Base-by-base conservation (phyloP, 2,329 filamentous ascomycete species). In the Chaetomium sp. region DNA sequence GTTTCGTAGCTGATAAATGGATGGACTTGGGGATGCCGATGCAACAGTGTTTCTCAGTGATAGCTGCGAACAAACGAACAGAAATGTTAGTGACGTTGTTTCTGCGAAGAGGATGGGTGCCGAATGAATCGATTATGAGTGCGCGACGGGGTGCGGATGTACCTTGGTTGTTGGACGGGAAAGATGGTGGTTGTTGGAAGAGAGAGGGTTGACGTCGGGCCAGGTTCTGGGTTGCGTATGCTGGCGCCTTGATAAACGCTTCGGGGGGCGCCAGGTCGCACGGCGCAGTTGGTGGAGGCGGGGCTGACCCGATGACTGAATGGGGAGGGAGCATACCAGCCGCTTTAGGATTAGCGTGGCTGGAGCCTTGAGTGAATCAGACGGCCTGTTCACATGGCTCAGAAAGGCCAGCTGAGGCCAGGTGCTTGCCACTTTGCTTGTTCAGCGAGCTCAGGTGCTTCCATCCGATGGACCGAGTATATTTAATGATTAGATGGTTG, bases 231-330 rank as follows among this genome's bases (percentile, higher is more conserved):
- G 66, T 68, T 59, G 65, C 62, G 62, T 66, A 63, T 49, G 65
- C 65, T 66, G 67, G 60, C 60, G 68, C 69, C 70, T 70, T 69
- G 68, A 65, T 68, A 65, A 67, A 63, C 63, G 63, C 27, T 38
- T 25, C 5, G 38, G 38, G 66, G 55, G 63, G 60, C 59, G 50
- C 61, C 61, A 57, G 45, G 67, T 49, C 49, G 65, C 49, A 64
- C 60, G 58, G 61, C 31, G 19, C 38, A 21, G 58, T 63, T 65
- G 63, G 63, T 42, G 57, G 63, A 67, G 69, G 69, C 69, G 70
- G 69, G 70, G 69, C 68, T 70, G 69, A 63, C 66, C 67, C 60
- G 68, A 69, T 71, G 70, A 71, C 70, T 69, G 67, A 71, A 62
- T 47, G 27, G 55, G 57, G 60, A 64, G 64, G 59, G 29, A 61